phyloP scores from a whole-genome alignment of 1,284 basidiomycete genomes.

The Exsudoporus floridanus region DNA sequence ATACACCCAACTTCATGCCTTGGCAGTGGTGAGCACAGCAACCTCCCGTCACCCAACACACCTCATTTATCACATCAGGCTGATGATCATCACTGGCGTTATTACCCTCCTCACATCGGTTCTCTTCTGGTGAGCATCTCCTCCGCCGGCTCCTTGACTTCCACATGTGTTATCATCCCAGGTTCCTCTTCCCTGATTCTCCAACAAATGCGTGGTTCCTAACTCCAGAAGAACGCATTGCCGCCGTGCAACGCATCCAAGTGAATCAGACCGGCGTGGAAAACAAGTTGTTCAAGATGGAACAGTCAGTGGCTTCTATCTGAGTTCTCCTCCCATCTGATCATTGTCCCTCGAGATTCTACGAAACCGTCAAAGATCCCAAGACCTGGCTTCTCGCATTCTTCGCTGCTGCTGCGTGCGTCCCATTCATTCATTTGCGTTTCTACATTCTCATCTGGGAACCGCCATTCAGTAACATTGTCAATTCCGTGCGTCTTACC shows the following conservation, averaged over 20 bases:
- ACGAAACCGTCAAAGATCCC: conserved; percentile 68
- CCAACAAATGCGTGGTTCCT: conserved; percentile 72
- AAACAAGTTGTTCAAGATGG: conserved; percentile 75
- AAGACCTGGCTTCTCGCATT: conserved; percentile 73
- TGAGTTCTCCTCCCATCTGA: conserved; percentile 9
- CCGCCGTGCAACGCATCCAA: conserved; percentile 66
- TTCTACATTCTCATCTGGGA: conserved; percentile 10
- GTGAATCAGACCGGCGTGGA: conserved; percentile 73
- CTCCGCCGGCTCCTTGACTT: neutral
- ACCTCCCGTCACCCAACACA: neutral
- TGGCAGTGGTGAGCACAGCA: conserved; percentile 50
- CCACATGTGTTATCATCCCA: conserved; percentile 23
- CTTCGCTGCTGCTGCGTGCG: conserved; percentile 56
- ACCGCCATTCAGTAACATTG: conserved; percentile 43
- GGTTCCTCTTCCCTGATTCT: conserved; percentile 75
- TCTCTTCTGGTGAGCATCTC: conserved; percentile 47
- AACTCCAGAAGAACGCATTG: conserved; percentile 61
- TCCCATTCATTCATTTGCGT: conserved; percentile 9
- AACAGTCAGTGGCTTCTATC: conserved; percentile 52
- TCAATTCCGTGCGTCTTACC: conserved; percentile 48
- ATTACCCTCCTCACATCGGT: conserved; percentile 62
- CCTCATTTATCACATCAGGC: conserved; percentile 35
- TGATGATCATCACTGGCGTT: conserved; percentile 60
- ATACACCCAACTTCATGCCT: conserved; percentile 45
- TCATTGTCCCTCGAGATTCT: conserved; percentile 47